phyloP scores from a whole-genome alignment of 176 grass and related monocot genomes.

The Bromus sterilis region DNA sequence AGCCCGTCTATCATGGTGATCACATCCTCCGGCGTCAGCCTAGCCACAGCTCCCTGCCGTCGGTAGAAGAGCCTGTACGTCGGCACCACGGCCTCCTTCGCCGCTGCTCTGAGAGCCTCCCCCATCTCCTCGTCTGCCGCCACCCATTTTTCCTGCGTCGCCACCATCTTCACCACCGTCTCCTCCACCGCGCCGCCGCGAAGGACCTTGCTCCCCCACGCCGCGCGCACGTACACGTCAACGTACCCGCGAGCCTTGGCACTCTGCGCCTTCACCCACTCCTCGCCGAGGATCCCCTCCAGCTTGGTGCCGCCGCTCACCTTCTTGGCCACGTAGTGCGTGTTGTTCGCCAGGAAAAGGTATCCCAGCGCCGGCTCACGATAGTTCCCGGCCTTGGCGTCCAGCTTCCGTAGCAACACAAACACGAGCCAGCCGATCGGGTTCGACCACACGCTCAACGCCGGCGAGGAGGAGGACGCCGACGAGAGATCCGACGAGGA shows the following conservation, averaged over 20 bases:
- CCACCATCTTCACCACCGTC: background rate
- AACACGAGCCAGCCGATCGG: constrained; percentile 28
- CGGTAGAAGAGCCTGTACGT: too few relatives aligned
- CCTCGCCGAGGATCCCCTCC: constrained; percentile 23
- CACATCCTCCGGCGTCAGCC: constrained; percentile 27
- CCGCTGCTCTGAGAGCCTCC: constrained; percentile 23
- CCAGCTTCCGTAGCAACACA: constrained; percentile 48
- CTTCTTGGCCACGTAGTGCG: constrained; percentile 49
- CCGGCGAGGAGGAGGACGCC: background rate
- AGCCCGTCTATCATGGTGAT: constrained; percentile 17
- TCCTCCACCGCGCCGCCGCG: too few relatives aligned
- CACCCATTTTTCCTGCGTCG: constrained; percentile 14
- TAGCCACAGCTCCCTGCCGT: background rate
- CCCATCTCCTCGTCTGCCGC: constrained; percentile 16
- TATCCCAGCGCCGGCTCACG: constrained; percentile 29
- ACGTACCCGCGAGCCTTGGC: constrained; percentile 39
- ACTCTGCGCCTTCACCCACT: constrained; percentile 32
- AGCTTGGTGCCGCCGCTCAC: constrained; percentile 21
- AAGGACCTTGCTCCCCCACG: too few relatives aligned
- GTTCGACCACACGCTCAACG: background rate
- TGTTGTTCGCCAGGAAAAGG: constrained; percentile 71
- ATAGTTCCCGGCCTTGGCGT: constrained; percentile 57
- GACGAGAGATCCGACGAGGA: background rate
- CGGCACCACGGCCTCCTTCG: too few relatives aligned
- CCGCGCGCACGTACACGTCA: constrained; percentile 19